These are phyloP conservation scores for Leucoagaricus sp. DNA, from an alignment of 1,284 basidiomycete species.

Conservation along the genomic window DNA sequence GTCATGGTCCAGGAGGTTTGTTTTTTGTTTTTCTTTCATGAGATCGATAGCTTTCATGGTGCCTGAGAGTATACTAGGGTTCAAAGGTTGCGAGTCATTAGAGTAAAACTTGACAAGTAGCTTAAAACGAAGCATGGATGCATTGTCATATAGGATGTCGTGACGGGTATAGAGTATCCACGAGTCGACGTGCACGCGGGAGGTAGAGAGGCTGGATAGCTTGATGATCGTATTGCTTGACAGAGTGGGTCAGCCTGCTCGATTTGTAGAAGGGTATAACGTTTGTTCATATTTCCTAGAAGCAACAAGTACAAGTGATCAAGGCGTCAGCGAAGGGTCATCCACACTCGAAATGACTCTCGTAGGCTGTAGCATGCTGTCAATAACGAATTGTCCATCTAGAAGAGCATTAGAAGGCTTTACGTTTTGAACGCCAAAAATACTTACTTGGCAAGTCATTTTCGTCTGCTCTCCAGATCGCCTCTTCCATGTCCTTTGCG, in stretches of 20 bases:
- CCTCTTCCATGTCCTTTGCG: conserved; percentile 64
- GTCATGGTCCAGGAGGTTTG: not conserved
- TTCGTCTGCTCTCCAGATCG: conserved; percentile 67
- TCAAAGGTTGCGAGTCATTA: too few species aligned
- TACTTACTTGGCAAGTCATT: conserved; percentile 78
- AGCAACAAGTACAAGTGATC: not conserved
- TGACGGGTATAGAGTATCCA: not conserved
- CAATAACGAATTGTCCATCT: conserved; percentile 60
- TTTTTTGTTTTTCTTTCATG: not conserved
- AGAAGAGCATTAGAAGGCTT: conserved; percentile 12
- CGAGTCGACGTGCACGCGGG: conserved; percentile 5
- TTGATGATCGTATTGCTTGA: not conserved
- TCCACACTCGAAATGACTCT: conserved; percentile 52
- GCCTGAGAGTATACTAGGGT: not conserved
- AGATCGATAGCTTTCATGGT: not conserved
- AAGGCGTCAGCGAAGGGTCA: conserved; percentile 27
- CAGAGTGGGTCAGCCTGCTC: not conserved
- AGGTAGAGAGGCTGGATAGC: not conserved
- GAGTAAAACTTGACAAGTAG: too few species aligned
- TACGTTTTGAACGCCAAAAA: not conserved
- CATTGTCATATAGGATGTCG: conserved; percentile 7
- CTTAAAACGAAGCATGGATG: not conserved
- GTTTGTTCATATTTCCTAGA: not conserved
- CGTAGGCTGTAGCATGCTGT: conserved; percentile 59
- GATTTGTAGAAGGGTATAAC: not conserved